Evolutionary conservation across 2,329 filamentous ascomycete species (phyloP).

Genomic region (Fusarium pseudograminearum): DNA sequence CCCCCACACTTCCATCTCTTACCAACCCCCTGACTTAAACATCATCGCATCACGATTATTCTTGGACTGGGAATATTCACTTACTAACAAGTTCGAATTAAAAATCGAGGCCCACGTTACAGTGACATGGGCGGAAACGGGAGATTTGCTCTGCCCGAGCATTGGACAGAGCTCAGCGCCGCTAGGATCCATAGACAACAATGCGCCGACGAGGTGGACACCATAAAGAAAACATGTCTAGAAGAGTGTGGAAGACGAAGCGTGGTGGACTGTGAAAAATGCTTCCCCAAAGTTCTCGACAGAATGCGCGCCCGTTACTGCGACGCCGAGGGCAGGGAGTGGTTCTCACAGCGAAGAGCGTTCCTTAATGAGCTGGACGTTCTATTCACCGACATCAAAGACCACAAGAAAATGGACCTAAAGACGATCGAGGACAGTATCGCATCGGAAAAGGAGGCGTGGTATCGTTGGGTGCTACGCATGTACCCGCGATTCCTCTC

Average conservation of each 20-base stretch:
- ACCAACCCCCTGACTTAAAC: neutral
- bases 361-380: slow-evolving; percentile 64
- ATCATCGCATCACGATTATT: neutral
- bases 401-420: slow-evolving; percentile 57
- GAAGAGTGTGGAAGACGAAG: slow-evolving; percentile 58
- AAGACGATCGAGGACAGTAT: slow-evolving; percentile 63
- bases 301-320: slow-evolving; percentile 56
- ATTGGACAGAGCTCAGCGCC: slow-evolving; percentile 56
- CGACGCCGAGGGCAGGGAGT: slow-evolving; percentile 57
- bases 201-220: slow-evolving; percentile 58
- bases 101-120: neutral
- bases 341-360: slow-evolving; percentile 63
- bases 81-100: neutral
- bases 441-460: slow-evolving; percentile 63
- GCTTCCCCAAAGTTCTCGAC: slow-evolving; percentile 62
- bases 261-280: slow-evolving; percentile 60
- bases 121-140: slow-evolving; percentile 44
- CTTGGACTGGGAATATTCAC: neutral
- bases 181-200: slow-evolving; percentile 50
- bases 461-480: slow-evolving; percentile 63
- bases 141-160: slow-evolving; percentile 51
- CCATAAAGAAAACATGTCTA: slow-evolving; percentile 58
- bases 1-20: neutral
- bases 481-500: slow-evolving; percentile 55
- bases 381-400: slow-evolving; percentile 62